phyloP scores from a whole-genome alignment of 257 asterid genomes.

The Hygrophila difformis region DNA sequence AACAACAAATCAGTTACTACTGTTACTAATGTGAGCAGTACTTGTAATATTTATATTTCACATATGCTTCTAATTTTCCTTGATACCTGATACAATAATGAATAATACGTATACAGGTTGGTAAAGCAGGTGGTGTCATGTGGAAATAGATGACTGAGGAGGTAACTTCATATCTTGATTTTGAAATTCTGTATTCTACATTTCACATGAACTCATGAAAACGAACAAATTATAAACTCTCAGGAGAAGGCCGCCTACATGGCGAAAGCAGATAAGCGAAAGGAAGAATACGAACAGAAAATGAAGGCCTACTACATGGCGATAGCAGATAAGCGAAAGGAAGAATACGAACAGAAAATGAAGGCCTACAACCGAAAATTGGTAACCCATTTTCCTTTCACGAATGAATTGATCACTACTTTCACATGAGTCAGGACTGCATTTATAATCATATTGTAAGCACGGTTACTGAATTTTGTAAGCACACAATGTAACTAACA shows the following conservation, averaged over 20 bases:
- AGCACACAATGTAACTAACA: too few species aligned
- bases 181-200: neutral
- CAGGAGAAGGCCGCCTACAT: constrained; percentile 57
- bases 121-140: constrained; percentile 67
- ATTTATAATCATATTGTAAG: too few species aligned
- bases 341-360: constrained; percentile 43
- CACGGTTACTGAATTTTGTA: too few species aligned
- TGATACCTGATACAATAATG: constrained; percentile 1
- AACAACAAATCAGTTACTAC: constrained; percentile 62
- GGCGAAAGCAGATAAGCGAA: constrained; percentile 43
- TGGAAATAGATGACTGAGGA: constrained; percentile 64
- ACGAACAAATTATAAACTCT: neutral
- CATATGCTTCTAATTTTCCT: too few species aligned
- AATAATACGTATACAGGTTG: constrained; percentile 40
- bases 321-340: too few species aligned
- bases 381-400: too few species aligned
- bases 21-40: too few species aligned
- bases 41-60: too few species aligned
- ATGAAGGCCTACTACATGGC: constrained; percentile 66
- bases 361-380: constrained; percentile 54
- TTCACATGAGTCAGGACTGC: neutral
- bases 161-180: constrained; percentile 26
- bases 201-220: neutral
- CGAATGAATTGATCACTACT: too few species aligned
- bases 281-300: constrained; percentile 41